Conservation (phyloP, 495 filamentous ascomycete genomes). For the Aspergillus bertholletiae region DNA sequence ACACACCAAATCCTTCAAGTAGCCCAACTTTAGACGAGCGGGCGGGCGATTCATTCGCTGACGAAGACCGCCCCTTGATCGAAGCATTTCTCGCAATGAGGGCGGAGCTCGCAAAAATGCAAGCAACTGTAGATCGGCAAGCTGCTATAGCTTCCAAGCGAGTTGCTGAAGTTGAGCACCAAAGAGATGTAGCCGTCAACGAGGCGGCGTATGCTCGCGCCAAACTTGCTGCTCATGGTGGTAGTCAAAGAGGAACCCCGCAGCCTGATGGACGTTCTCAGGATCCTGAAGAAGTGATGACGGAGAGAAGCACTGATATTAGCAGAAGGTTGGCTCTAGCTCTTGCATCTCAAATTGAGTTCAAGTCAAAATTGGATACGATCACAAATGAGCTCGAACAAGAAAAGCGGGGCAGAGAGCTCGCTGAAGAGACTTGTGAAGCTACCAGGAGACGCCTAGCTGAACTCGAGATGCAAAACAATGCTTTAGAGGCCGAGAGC, state of each 20-base stretch:
- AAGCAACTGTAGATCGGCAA: constrained; percentile 82
- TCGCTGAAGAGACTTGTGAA: constrained; percentile 84
- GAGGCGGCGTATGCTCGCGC: constrained; percentile 95
- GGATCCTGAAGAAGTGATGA: constrained; percentile 51
- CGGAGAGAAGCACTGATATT: constrained; percentile 72
- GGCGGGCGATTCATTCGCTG: constrained; percentile 70
- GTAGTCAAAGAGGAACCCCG: constrained; percentile 66
- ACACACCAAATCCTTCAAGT: constrained; percentile 66
- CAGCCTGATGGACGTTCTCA: constrained; percentile 59
- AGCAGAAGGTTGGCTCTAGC: constrained; percentile 77
- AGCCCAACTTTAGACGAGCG: constrained; percentile 75
- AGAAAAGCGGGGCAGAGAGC: constrained; percentile 72
- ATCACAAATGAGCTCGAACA: constrained; percentile 68
- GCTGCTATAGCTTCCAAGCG: constrained; percentile 77
- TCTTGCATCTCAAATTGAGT: constrained; percentile 70
- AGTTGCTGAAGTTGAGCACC: constrained; percentile 89
- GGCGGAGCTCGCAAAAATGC: constrained; percentile 70
- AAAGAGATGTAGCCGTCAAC: constrained; percentile 84
- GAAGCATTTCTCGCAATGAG: constrained; percentile 92
- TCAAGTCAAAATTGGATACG: constrained; percentile 65
- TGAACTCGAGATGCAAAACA: constrained; percentile 82
- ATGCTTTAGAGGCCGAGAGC: constrained; percentile 76
- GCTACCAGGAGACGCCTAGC: constrained; percentile 77
- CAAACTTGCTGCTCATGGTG: constrained; percentile 78
- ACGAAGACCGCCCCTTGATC: constrained; percentile 87